A percentile compares a stretch with the other conserved stretches of the same genome.
phyloP scores from a whole-genome alignment of 2,329 filamentous ascomycete genomes.

The Ambrosiella xylebori region DNA sequence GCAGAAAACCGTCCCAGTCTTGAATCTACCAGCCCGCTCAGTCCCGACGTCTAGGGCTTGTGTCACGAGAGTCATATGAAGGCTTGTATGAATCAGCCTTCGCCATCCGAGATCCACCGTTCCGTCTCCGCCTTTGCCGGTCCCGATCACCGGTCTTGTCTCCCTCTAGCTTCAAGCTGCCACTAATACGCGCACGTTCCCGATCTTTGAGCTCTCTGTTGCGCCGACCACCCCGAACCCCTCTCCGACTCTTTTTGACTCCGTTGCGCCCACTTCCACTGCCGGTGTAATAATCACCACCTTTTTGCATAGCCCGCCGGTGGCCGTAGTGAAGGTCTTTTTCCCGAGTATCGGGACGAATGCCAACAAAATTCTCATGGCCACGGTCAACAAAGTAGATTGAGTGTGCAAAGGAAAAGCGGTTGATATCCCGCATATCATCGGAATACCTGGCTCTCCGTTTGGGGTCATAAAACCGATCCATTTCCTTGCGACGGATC shows the following conservation, averaged over 20 bases:
- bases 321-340: conserved; percentile 19
- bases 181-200: background rate
- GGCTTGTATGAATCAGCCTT: conserved; percentile 12
- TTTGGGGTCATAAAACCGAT: conserved; percentile 30
- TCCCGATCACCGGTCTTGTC: background rate
- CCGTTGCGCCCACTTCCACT: background rate
- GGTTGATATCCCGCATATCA: conserved; percentile 28
- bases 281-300: conserved; percentile 2
- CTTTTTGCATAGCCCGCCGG: conserved; percentile 15
- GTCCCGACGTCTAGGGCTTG: background rate
- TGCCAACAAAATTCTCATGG: conserved; percentile 49
- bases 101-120: background rate
- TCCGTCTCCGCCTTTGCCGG: background rate
- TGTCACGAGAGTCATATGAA: background rate
- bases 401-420: conserved; percentile 55
- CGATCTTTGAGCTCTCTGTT: background rate
- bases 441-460: conserved; percentile 14
- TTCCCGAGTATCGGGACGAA: conserved; percentile 33
- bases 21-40: background rate
- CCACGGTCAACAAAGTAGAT: conserved; percentile 54
- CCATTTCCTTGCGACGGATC: conserved; percentile 43
- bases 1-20: background rate
- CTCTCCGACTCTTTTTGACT: background rate
- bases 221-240: conserved; percentile 3
- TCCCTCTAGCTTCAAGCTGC: background rate